Conservation (phyloP, 805 yeast species). For the Torulaspora microellipsoides region DNA sequence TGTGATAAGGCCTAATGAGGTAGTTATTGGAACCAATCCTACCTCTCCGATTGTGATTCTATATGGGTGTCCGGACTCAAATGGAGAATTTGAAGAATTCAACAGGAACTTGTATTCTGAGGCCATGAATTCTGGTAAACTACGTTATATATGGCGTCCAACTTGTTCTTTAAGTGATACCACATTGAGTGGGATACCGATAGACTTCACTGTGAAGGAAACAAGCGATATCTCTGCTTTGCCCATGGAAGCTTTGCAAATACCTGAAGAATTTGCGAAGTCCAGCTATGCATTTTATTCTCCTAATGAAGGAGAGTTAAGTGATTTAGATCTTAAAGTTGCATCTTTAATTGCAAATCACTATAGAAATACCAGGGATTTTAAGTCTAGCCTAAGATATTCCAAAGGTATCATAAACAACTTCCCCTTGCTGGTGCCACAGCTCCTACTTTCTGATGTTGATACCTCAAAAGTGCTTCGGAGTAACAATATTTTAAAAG, state of each 20-base stretch:
- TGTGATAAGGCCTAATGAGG: slow-evolving; percentile 47
- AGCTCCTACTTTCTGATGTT: slow-evolving; percentile 11
- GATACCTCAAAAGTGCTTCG: slow-evolving; percentile 9
- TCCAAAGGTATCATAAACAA: slow-evolving; percentile 39
- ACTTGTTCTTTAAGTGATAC: slow-evolving; percentile 28
- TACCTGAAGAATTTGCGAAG: slow-evolving; percentile 32
- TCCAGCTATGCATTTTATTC: slow-evolving; percentile 32
- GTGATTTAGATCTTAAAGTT: slow-evolving; percentile 61
- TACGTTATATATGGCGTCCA: slow-evolving; percentile 75
- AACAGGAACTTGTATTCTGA: slow-evolving; percentile 55
- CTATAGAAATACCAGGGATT: slow-evolving; percentile 27
- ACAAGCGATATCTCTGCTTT: slow-evolving; percentile 30
- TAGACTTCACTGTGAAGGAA: slow-evolving; percentile 24
- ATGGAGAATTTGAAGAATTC: slow-evolving; percentile 47
- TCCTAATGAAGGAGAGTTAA: slow-evolving; percentile 24
- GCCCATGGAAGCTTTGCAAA: slow-evolving; percentile 3
- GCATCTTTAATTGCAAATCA: slow-evolving; percentile 47
- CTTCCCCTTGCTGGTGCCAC: slow-evolving; percentile 35
- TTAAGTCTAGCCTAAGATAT: slow-evolving; percentile 34
- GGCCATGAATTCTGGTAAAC: slow-evolving; percentile 51
- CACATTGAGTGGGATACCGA: slow-evolving; percentile 31
- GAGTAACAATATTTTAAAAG: slow-evolving; percentile 15
- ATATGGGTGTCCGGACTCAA: slow-evolving; percentile 60
- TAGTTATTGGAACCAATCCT: slow-evolving; percentile 50
- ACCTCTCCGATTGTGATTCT: slow-evolving; percentile 55